Conservation (phyloP, 2,329 filamentous ascomycete species). For the Lachnellula willkommii region DNA sequence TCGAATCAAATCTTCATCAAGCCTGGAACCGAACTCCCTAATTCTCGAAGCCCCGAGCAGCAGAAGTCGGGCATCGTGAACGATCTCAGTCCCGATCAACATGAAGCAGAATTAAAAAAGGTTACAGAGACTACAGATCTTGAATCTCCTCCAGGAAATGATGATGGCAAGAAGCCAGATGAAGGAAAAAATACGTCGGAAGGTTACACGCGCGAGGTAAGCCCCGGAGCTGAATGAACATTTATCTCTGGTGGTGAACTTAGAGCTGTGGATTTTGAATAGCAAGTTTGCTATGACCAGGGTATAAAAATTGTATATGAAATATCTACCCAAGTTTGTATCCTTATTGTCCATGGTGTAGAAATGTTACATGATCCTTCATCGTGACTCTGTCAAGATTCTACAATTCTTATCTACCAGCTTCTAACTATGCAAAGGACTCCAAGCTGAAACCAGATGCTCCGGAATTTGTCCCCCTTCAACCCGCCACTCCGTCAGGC, state of each 20-base stretch:
- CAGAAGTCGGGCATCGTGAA: conserved; percentile 26
- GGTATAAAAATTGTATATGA: neutral
- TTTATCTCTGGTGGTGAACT: neutral
- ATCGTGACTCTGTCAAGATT: no score
- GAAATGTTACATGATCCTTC: neutral
- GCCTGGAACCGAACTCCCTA: conserved; percentile 18
- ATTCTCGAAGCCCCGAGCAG: conserved; percentile 25
- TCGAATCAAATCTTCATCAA: conserved; percentile 38
- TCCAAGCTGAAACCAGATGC: conserved; percentile 36
- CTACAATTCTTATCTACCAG: neutral
- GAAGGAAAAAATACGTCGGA: conserved; percentile 7
- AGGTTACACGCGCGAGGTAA: conserved; percentile 25
- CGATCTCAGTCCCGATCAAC: conserved; percentile 21
- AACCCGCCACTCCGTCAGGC: conserved; percentile 2
- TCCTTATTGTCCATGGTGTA: conserved; percentile 1
- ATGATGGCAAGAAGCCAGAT: conserved; percentile 5
- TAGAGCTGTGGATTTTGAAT: neutral
- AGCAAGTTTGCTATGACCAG: conserved; percentile 14
- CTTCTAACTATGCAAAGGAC: conserved; percentile 16
- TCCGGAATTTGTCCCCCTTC: conserved; percentile 36
- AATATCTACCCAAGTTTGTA: neutral
- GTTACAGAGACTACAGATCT: conserved; percentile 13
- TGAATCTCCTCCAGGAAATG: conserved; percentile 1
- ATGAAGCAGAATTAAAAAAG: conserved; percentile 17
- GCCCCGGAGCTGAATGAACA: conserved; percentile 13